Base-by-base conservation (phyloP, 2,329 filamentous ascomycete species). In the Phaeophleospora eucalypticola region DNA sequence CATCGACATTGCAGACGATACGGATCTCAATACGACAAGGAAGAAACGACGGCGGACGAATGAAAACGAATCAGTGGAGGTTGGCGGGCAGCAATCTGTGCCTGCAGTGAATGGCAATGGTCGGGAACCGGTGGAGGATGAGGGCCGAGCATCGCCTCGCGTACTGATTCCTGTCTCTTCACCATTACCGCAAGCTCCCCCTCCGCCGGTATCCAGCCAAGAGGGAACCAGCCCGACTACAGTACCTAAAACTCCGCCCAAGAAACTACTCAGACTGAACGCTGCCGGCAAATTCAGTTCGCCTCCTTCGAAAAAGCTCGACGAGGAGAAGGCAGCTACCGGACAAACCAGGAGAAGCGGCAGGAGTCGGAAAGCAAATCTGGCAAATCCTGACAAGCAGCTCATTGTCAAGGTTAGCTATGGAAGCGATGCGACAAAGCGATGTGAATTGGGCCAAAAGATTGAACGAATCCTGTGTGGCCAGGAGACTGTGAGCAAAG, bases 391-490 rank as follows among this genome's bases (percentile, higher is more conserved):
- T 21, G 33, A 41, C 16, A 48, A 45, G 17, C 51, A 53, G 6
- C 54, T 64, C 3, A n/a, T 67, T 1, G 61, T 62, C 4, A 42
- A 51, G 15, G 20, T 63, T 4, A 41, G n/a, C 2, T 91, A 91
- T 59, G 79, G 78, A 2, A 61, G 58, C 3, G 75, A 79, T 46
- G 62, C 69, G 4, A 63, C 61, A 20, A 69, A 68, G 33, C 74
- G 75, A 33, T 59, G 65, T 24, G 67, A 68, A 0, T 64, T 87
- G 20, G 85, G 83, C 0, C 63, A 73, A 7, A 76, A 74, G 53
- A 85, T 95, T 46, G 68, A 82, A 18, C 70, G 75, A 3, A 86
- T 94, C 18, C 64, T 89, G 43, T 49, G 58, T 57, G 67, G 69
- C 32, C 59, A 56, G 36, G 62, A 62, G 37, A 43, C 29, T 1